phyloP scores from a whole-genome alignment of 2,329 filamentous ascomycete species.

The Metarhizium humberi region DNA sequence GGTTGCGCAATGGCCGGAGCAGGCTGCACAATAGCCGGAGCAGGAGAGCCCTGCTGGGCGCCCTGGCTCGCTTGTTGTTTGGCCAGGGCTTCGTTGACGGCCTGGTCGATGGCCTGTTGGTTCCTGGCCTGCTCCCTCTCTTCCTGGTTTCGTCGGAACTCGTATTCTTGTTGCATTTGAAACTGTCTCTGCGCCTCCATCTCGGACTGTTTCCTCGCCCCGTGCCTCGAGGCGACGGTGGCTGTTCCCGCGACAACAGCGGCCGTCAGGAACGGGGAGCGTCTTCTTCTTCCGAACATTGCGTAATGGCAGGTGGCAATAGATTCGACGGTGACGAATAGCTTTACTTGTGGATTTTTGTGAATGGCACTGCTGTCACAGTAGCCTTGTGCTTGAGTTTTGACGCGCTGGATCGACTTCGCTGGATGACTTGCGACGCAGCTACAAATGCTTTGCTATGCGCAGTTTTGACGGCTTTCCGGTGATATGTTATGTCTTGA shows the following conservation, averaged over 20 bases:
- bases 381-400: no score
- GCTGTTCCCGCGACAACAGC: constrained; percentile 4
- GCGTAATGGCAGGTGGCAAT: background rate
- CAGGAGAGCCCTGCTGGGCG: background rate
- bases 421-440: no score
- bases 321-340: background rate
- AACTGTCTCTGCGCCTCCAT: constrained; percentile 1
- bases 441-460: no score
- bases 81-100: constrained; percentile 1
- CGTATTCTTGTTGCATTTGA: constrained; percentile 4
- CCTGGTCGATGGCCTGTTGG: constrained; percentile 3
- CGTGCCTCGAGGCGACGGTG: constrained; percentile 1
- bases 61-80: constrained; percentile 3
- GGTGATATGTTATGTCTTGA: no score
- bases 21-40: background rate
- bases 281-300: constrained; percentile 4
- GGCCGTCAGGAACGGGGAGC: background rate
- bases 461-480: no score
- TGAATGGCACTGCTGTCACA: no score
- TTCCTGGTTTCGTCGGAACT: background rate
- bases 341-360: background rate
- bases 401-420: no score
- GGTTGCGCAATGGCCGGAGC: background rate
- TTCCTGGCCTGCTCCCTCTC: background rate
- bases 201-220: constrained; percentile 2